Percentiles rank a stretch among this genome's conserved stretches.
Evolutionary conservation across 106 monocot species (phyloP).

Genomic region (Dendrobium huoshanense): DNA sequence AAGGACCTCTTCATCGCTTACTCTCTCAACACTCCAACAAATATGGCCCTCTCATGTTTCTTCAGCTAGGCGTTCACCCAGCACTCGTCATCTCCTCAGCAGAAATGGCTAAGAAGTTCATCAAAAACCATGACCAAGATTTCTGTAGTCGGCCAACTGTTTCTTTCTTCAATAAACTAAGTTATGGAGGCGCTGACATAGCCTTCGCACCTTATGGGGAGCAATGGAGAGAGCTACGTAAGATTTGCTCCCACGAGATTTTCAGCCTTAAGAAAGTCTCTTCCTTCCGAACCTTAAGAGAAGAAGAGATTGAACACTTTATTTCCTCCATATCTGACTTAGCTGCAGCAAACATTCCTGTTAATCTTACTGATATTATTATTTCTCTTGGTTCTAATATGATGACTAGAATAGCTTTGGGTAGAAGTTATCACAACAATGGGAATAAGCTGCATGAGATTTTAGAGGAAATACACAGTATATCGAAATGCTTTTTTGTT

Average conservation of each 20-base stretch:
- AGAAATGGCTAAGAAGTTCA: slow-evolving; percentile 7
- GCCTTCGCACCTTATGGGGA: slow-evolving; percentile 11
- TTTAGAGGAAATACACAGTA: background rate
- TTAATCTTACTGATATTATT: no score
- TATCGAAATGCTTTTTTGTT: background rate
- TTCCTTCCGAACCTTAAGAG: background rate
- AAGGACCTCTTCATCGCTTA: background rate
- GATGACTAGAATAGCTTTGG: background rate
- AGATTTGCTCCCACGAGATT: slow-evolving; percentile 4
- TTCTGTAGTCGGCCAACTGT: background rate
- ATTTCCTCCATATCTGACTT: no score
- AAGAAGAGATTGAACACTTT: background rate
- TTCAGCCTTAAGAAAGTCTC: background rate
- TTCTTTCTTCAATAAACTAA: no score
- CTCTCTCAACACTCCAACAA: background rate
- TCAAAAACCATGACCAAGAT: slow-evolving; percentile 8
- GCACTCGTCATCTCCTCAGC: slow-evolving; percentile 8
- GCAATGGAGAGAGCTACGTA: slow-evolving; percentile 14
- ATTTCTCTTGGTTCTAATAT: background rate
- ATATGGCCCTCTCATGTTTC: slow-evolving; percentile 13
- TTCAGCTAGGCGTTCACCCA: background rate
- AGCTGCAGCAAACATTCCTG: no score
- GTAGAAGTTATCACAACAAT: background rate
- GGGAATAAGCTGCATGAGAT: background rate
- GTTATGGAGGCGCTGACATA: slow-evolving; percentile 1